Evolutionary conservation across 1,284 basidiomycete genomes (phyloP), one percentile per base, ranked within the genome.

Genomic region (Coniophora puteana): DNA sequence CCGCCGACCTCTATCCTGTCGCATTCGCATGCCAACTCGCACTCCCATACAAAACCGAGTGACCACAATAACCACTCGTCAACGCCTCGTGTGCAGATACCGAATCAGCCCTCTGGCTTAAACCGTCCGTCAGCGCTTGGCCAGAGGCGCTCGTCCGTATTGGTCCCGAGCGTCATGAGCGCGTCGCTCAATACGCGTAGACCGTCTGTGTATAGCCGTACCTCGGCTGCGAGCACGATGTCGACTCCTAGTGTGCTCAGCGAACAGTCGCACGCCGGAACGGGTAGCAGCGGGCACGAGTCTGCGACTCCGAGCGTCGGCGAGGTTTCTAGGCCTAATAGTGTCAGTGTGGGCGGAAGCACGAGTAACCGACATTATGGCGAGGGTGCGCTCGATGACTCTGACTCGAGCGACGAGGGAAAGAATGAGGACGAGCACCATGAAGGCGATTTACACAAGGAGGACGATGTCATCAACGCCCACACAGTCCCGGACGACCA

Each of bases 341-440:
- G 61, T 41, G 44, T 61, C 7, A 74, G 69, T 49, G 65, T 68
- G 13, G 69, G 63, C 43, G 61, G 51, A n/a, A 40, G 50, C 35
- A 48, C 45, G 23, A 78, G 68, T 43, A 59, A 76, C 24, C 66
- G 74, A 3, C 76, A 86, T 50, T 75, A 83, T 3, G 87, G 86
- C 10, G 86, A 88, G 52, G 85, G 87, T 17, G 82, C 82, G 3
- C 61, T 89, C 8, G 80, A 83, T 47, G 83, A 87, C 53, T 87
- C 83, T 0, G 84, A 87, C 59, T 83, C 80, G 2, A 72, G 67
- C 14, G 70, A 67, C 0, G 66, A 63, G 16, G 65, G 45, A 5
- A 62, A 57, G 49, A 62, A 62, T 40, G 50, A 53, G 29, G 52
- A 54, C 26, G 59, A 54, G 3, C 65, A 16, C 26, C 34, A 61